Conservation (phyloP, 192 early-diverging fungal genomes). For the Coemansia sp. region DNA sequence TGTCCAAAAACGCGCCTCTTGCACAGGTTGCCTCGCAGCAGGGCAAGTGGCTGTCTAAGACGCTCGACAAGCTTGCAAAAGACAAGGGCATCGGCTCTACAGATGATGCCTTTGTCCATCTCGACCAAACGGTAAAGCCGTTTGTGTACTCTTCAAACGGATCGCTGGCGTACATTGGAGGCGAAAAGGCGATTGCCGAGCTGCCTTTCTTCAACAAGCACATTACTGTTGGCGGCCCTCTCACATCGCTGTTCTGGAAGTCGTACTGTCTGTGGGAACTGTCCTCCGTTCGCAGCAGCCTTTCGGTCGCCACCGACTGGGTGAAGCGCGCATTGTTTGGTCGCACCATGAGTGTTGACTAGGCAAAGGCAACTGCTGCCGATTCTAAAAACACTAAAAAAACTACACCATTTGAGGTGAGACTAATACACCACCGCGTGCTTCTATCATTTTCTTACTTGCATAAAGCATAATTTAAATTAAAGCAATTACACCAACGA, state of each 20-base stretch:
- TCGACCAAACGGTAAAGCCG: constrained; percentile 41
- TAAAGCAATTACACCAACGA: neutral
- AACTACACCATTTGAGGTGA: too few species aligned
- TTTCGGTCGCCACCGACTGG: constrained; percentile 89
- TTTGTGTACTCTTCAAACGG: constrained; percentile 70
- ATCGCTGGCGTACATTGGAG: constrained; percentile 69
- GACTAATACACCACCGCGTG: neutral
- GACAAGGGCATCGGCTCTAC: constrained; percentile 3
- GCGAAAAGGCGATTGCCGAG: constrained; percentile 54
- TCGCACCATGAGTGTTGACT: constrained; percentile 88
- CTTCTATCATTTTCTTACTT: neutral
- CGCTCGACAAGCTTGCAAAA: constrained; percentile 66
- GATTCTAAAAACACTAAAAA: neutral
- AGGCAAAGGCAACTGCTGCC: constrained; percentile 17
- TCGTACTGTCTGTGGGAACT: constrained; percentile 76
- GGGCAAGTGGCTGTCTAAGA: constrained; percentile 78
- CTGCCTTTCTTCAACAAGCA: constrained; percentile 66
- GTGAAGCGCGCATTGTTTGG: constrained; percentile 85
- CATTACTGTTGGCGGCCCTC: constrained; percentile 61
- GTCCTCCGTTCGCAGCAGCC: constrained; percentile 80
- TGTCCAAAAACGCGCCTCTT: constrained; percentile 71
- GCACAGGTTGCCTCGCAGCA: constrained; percentile 91
- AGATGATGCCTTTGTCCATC: constrained; percentile 17
- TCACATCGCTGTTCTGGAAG: constrained; percentile 74
- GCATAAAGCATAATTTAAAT: neutral